Evolutionary conservation across 768 basidiomycete genomes (phyloP).

Genomic region (Trametes punicea): DNA sequence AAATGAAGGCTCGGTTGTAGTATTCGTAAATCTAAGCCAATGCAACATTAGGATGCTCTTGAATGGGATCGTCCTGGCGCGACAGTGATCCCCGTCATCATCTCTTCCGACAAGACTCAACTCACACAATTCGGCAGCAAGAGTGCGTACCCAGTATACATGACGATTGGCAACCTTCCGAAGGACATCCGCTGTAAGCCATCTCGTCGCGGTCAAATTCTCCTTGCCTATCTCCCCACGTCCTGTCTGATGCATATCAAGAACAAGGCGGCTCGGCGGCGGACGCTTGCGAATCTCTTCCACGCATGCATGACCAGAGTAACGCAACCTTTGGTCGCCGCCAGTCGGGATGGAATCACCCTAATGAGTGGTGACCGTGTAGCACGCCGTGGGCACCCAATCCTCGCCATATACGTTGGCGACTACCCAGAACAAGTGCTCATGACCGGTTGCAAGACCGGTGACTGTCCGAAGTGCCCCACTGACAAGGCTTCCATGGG

Average conservation of each 20-base stretch:
- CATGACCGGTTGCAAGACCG: constrained; percentile 20
- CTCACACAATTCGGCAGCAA: constrained; percentile 26
- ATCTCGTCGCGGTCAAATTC: constrained; percentile 23
- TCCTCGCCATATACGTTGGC: constrained; percentile 20
- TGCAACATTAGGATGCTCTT: no score
- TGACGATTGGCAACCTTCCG: constrained; percentile 29
- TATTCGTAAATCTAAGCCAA: no score
- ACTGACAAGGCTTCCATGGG: constrained; percentile 8
- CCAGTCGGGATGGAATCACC: constrained; percentile 13
- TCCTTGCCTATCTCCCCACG: constrained; percentile 29
- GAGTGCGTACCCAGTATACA: constrained; percentile 26
- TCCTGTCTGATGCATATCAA: constrained; percentile 18
- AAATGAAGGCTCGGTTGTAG: neutral
- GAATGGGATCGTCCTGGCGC: constrained; percentile 20
- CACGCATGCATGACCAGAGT: constrained; percentile 23
- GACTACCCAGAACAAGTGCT: constrained; percentile 29
- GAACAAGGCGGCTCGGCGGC: constrained; percentile 20
- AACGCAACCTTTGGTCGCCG: constrained; percentile 10
- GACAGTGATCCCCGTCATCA: constrained; percentile 23
- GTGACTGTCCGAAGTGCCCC: constrained; percentile 26
- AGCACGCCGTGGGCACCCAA: constrained; percentile 23
- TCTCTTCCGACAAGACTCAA: constrained; percentile 26
- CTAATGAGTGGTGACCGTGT: constrained; percentile 25
- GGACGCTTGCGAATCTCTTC: constrained; percentile 24
- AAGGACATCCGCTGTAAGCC: constrained; percentile 27